Evolutionary conservation across 371 early-diverging fungal genomes (phyloP).

Genomic region (Rhizopus sp.): DNA sequence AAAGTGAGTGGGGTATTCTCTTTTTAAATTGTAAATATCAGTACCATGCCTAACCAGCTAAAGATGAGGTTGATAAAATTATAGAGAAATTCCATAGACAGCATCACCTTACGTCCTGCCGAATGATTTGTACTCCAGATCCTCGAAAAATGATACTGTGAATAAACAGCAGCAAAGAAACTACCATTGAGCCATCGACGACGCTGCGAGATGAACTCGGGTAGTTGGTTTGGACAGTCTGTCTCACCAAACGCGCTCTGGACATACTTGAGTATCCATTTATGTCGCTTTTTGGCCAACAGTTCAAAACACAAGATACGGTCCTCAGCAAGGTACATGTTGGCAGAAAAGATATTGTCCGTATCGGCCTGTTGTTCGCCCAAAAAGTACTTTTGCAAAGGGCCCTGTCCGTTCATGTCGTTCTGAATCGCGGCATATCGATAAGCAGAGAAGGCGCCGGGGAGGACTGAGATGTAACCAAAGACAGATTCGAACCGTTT

Average conservation of each 20-base stretch:
- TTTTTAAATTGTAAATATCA: conserved; percentile 31
- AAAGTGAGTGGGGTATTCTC: neutral
- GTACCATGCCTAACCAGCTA: conserved; percentile 79
- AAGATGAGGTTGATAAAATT: conserved; percentile 74
- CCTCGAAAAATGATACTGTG: conserved; percentile 75
- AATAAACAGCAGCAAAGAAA: conserved; percentile 72
- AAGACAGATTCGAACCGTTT: conserved; percentile 83
- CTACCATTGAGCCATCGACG: conserved; percentile 78
- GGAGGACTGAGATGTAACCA: conserved; percentile 83
- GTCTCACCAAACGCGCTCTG: conserved; percentile 73
- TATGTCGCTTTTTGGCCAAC: conserved; percentile 62
- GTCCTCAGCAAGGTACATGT: conserved; percentile 81
- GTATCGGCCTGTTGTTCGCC: conserved; percentile 58
- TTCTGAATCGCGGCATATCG: conserved; percentile 61
- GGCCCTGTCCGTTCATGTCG: conserved; percentile 59
- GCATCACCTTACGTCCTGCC: conserved; percentile 58
- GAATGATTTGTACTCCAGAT: conserved; percentile 80
- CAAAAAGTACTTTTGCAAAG: conserved; percentile 65
- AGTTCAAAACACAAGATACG: conserved; percentile 80
- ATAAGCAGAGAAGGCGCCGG: conserved; percentile 77
- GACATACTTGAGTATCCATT: conserved; percentile 72
- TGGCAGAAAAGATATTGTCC: conserved; percentile 61
- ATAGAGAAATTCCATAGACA: conserved; percentile 73
- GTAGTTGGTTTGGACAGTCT: conserved; percentile 69
- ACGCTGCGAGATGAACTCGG: conserved; percentile 70